Percentiles rank a stretch among this genome's conserved stretches.
These are phyloP conservation scores for Microbotryum intermedium DNA, from an alignment of 1,284 basidiomycete genomes.

Conservation along the genomic window DNA sequence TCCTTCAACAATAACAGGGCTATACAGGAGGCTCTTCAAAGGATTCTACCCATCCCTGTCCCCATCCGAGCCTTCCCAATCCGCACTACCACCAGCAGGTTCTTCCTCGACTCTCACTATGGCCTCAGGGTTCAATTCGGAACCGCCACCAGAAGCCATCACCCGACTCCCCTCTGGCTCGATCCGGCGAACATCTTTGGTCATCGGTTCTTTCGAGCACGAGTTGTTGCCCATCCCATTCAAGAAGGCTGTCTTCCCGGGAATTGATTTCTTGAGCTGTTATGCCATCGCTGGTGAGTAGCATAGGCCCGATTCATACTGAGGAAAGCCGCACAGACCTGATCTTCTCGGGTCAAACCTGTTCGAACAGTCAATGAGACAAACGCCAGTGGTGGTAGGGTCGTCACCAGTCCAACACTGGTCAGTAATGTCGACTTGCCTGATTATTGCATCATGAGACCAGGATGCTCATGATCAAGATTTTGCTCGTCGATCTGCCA, in stretches of 20 bases:
- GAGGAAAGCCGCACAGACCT: neutral
- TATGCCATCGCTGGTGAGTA: conserved; percentile 35
- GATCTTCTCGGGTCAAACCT: no score
- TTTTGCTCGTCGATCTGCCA: no score
- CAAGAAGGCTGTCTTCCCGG: conserved; percentile 73
- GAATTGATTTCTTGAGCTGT: conserved; percentile 74
- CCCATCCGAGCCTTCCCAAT: neutral
- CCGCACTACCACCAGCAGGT: conserved; percentile 7
- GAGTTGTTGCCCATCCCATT: conserved; percentile 63
- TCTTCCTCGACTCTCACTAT: neutral
- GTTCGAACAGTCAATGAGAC: conserved; percentile 82
- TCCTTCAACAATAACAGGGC: conserved; percentile 35
- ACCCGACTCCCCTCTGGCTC: conserved; percentile 1
- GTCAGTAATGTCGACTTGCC: conserved; percentile 34
- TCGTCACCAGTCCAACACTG: conserved; percentile 89
- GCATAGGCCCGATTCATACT: neutral
- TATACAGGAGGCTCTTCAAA: conserved; percentile 74
- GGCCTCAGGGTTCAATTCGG: neutral
- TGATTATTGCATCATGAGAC: no score
- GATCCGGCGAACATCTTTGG: conserved; percentile 37
- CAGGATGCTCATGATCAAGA: neutral
- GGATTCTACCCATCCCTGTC: conserved; percentile 40
- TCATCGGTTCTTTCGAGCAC: conserved; percentile 73
- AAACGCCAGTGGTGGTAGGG: conserved; percentile 79
- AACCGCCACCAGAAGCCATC: conserved; percentile 7